Evolutionary conservation across 2,329 filamentous ascomycete species (phyloP).

Genomic region (Clonostachys sp.): DNA sequence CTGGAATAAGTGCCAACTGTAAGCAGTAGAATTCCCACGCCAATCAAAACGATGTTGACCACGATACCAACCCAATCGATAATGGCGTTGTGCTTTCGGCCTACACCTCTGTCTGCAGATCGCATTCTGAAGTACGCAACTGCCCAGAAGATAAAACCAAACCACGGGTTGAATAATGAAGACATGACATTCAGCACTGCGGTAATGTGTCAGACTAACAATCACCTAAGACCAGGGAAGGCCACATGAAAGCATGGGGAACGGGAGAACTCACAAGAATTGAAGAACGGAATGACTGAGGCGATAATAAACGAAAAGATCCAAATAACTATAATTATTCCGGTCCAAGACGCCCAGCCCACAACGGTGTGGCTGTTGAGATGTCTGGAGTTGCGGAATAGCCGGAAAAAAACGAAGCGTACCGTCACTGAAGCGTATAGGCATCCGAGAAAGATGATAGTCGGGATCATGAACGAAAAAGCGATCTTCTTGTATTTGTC

Average conservation of each 20-base stretch:
- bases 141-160: conserved; percentile 94
- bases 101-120: conserved; percentile 51
- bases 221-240: not conserved
- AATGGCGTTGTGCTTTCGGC: conserved; percentile 43
- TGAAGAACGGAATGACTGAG: conserved; percentile 91
- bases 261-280: conserved; percentile 49
- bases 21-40: conserved; percentile 76
- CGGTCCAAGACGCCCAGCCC: conserved; percentile 76
- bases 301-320: conserved; percentile 88
- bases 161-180: conserved; percentile 89
- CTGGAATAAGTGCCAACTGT: conserved; percentile 77
- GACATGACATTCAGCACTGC: conserved; percentile 68
- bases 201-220: not conserved
- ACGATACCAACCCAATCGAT: conserved; percentile 48
- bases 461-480: conserved; percentile 95
- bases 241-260: not conserved
- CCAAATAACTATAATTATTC: conserved; percentile 69
- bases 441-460: conserved; percentile 86
- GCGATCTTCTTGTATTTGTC: conserved; percentile 81
- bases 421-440: conserved; percentile 87
- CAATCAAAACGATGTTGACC: conserved; percentile 70
- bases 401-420: conserved; percentile 86
- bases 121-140: conserved; percentile 77
- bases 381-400: conserved; percentile 77
- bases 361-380: conserved; percentile 75